Evolutionary conservation across 2,329 filamentous ascomycete species (phyloP).

Genomic region (Cladosporium sp.): DNA sequence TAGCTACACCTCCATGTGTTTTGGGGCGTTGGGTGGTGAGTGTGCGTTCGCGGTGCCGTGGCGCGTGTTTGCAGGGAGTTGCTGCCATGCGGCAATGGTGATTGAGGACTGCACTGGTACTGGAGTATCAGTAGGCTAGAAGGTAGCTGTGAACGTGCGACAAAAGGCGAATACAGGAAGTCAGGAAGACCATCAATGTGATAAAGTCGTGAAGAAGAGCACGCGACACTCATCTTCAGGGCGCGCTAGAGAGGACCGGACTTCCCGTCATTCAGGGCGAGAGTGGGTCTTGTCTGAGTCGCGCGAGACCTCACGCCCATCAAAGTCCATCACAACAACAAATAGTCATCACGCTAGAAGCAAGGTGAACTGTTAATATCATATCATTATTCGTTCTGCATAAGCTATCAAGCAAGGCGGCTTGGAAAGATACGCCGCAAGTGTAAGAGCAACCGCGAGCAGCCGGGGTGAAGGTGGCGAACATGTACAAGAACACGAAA

Average conservation of each 20-base stretch:
- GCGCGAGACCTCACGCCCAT: constrained; percentile 6
- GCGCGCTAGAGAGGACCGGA: constrained; percentile 9
- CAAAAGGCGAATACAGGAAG: not conserved
- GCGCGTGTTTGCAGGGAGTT: not conserved
- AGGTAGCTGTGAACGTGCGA: too few relatives aligned
- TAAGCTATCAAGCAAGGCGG: not conserved
- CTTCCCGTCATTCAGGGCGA: constrained; percentile 7
- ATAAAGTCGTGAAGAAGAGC: not conserved
- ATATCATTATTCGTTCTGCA: constrained; percentile 11
- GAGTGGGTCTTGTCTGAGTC: constrained; percentile 11
- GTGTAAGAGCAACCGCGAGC: not conserved
- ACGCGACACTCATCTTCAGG: not conserved
- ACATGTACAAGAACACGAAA: constrained; percentile 1
- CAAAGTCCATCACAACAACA: not conserved
- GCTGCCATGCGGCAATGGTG: too few relatives aligned
- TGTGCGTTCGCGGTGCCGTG: not conserved
- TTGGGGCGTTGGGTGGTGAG: not conserved
- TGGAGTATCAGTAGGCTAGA: not conserved
- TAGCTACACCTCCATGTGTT: not conserved
- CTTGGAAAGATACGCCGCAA: not conserved
- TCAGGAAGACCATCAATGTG: not conserved
- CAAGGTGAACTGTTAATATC: not conserved
- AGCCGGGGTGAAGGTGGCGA: not conserved
- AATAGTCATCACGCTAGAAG: not conserved
- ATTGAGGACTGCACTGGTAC: not conserved